Evolutionary conservation across 352 stramenopile species (phyloP).

Genomic region (Plasmopara muralis): DNA sequence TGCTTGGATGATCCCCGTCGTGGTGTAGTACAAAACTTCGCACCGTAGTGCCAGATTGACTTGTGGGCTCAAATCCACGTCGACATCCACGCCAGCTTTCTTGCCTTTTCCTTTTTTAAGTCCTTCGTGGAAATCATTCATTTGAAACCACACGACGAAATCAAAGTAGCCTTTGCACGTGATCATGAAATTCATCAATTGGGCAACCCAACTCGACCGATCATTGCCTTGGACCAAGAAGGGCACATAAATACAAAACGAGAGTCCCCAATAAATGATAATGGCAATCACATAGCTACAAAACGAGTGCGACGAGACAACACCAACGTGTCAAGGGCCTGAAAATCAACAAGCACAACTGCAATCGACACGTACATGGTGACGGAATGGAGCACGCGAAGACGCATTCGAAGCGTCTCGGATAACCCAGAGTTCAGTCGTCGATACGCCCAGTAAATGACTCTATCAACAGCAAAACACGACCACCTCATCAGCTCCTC

Average conservation of each 20-base stretch:
- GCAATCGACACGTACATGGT: slow-evolving; percentile 55
- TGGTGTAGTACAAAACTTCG: slow-evolving; percentile 86
- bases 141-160: slow-evolving; percentile 86
- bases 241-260: slow-evolving; percentile 80
- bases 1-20: slow-evolving; percentile 82
- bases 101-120: slow-evolving; percentile 34
- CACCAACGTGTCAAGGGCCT: background rate
- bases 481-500: no score
- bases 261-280: slow-evolving; percentile 87
- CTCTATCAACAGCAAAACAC: slow-evolving; percentile 16
- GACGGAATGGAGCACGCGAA: slow-evolving; percentile 82
- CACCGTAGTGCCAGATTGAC: slow-evolving; percentile 80
- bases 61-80: slow-evolving; percentile 80
- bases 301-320: background rate
- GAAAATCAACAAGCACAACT: background rate
- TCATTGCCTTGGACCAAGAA: slow-evolving; percentile 65
- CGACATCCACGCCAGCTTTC: slow-evolving; percentile 72
- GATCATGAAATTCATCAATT: slow-evolving; percentile 89
- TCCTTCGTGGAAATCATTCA: slow-evolving; percentile 73
- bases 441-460: slow-evolving; percentile 83
- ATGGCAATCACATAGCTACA: slow-evolving; percentile 84
- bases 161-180: slow-evolving; percentile 88
- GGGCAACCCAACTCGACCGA: slow-evolving; percentile 37
- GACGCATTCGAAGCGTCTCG: slow-evolving; percentile 77
- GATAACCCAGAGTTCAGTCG: slow-evolving; percentile 73